These are phyloP conservation scores for Acer negundo DNA, from an alignment of 345 rosid species.

Conservation along the genomic window DNA sequence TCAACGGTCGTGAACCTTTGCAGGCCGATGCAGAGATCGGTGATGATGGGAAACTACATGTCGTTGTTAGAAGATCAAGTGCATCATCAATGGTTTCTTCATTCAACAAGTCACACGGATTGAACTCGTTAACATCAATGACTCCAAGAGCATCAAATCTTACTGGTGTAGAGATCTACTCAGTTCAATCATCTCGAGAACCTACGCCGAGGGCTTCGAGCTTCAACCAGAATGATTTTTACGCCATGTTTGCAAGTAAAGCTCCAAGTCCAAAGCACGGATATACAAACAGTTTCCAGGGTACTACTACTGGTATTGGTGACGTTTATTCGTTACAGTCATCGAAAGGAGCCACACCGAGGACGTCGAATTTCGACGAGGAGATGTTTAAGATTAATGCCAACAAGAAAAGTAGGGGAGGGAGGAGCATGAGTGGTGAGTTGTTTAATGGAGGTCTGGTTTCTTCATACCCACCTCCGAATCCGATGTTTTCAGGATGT, in stretches of 20 bases:
- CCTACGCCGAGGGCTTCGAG: slow-evolving; percentile 58
- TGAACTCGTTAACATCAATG: slow-evolving; percentile 30
- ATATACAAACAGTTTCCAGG: slow-evolving; percentile 11
- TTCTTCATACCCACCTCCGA: slow-evolving; percentile 26
- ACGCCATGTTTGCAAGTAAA: slow-evolving; percentile 27
- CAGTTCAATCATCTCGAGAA: slow-evolving; percentile 42
- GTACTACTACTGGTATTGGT: neutral
- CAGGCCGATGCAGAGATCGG: slow-evolving; percentile 55
- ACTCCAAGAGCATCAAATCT: slow-evolving; percentile 51
- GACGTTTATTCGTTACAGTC: slow-evolving; percentile 21
- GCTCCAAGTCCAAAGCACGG: slow-evolving; percentile 19
- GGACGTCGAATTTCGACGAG: slow-evolving; percentile 41
- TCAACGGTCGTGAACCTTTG: slow-evolving; percentile 44
- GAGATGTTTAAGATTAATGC: slow-evolving; percentile 23
- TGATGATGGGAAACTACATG: slow-evolving; percentile 56
- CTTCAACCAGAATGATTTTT: slow-evolving; percentile 50
- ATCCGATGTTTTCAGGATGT: slow-evolving; percentile 24
- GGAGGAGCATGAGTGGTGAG: slow-evolving; percentile 42
- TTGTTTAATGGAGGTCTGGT: slow-evolving; percentile 24
- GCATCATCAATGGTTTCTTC: slow-evolving; percentile 46
- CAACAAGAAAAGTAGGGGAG: slow-evolving; percentile 9
- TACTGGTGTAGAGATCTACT: slow-evolving; percentile 54
- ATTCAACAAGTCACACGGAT: slow-evolving; percentile 45
- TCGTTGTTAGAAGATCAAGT: slow-evolving; percentile 42
- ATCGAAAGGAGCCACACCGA: slow-evolving; percentile 29